Evolutionary conservation across 345 rosid genomes (phyloP).

Genomic region (Ceriops zippeliana): DNA sequence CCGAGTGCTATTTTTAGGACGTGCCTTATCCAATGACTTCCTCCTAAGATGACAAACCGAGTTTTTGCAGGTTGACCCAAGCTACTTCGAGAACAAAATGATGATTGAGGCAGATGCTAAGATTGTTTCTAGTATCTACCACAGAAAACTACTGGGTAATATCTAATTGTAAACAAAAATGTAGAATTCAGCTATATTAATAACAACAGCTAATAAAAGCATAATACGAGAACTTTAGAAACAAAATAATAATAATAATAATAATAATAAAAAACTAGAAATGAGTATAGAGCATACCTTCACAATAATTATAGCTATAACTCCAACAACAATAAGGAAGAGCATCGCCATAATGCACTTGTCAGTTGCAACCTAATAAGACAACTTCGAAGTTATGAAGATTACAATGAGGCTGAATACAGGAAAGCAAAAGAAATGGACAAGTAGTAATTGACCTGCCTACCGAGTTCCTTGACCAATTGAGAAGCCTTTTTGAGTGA

Average conservation of each 20-base stretch:
- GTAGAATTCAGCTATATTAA: not conserved
- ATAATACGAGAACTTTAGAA: not conserved
- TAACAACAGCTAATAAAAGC: not conserved
- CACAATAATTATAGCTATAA: conserved; percentile 79
- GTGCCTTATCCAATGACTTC: no score
- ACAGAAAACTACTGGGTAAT: not conserved
- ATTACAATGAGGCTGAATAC: not conserved
- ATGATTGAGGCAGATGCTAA: not conserved
- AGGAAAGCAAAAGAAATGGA: conserved; percentile 19
- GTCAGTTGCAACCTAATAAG: conserved; percentile 85
- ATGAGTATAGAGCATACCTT: conserved; percentile 44
- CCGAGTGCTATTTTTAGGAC: no score
- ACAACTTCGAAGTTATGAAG: not conserved
- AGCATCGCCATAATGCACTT: conserved; percentile 82
- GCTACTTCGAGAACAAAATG: not conserved
- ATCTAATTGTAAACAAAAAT: not conserved
- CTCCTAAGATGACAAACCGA: no score
- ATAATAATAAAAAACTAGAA: no score
- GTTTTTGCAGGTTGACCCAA: not conserved
- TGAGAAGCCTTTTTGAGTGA: conserved; percentile 91
- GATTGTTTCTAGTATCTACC: not conserved
- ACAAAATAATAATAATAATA: not conserved
- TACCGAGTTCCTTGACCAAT: conserved; percentile 94
- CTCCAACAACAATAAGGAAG: conserved; percentile 75
- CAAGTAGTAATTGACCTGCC: conserved; percentile 74